phyloP scores from a whole-genome alignment of 2,329 filamentous ascomycete species.

The Scedosporium minutisporum region DNA sequence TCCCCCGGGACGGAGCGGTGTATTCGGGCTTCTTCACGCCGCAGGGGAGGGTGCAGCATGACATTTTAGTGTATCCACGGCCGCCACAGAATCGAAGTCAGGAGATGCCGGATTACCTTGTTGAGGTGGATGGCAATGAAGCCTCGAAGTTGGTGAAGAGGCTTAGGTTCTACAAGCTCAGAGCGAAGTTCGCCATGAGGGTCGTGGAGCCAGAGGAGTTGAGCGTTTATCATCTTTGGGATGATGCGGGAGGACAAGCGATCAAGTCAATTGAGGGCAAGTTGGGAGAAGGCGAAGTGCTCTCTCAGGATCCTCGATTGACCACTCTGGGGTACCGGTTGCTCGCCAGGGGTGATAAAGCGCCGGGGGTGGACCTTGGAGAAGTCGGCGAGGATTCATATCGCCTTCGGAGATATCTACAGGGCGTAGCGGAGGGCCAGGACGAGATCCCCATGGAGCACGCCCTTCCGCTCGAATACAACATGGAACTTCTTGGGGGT shows the following conservation, averaged over 20 bases:
- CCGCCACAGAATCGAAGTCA: slow-evolving; percentile 15
- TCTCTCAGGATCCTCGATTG: slow-evolving; percentile 42
- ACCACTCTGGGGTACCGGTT: slow-evolving; percentile 47
- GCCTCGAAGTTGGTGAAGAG: slow-evolving; percentile 56
- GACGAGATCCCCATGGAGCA: slow-evolving; percentile 61
- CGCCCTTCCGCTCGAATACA: slow-evolving; percentile 77
- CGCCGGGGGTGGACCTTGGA: slow-evolving; percentile 31
- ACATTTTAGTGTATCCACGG: slow-evolving; percentile 79
- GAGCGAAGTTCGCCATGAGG: slow-evolving; percentile 65
- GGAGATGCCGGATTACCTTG: slow-evolving; percentile 39
- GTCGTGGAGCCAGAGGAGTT: slow-evolving; percentile 56
- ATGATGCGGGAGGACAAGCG: slow-evolving; percentile 27
- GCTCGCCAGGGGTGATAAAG: slow-evolving; percentile 16
- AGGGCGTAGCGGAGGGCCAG: slow-evolving; percentile 79
- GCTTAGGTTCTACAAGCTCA: slow-evolving; percentile 75
- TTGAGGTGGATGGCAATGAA: slow-evolving; percentile 72
- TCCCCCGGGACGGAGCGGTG: slow-evolving; percentile 38
- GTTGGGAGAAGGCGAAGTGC: slow-evolving; percentile 15
- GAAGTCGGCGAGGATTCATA: slow-evolving; percentile 52
- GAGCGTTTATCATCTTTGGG: slow-evolving; percentile 67
- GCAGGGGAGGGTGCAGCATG: slow-evolving; percentile 72
- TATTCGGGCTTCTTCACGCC: slow-evolving; percentile 85
- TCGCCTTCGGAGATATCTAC: slow-evolving; percentile 64
- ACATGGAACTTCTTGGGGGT: slow-evolving; percentile 75
- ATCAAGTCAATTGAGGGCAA: neutral